A percentile compares a stretch with the other conserved stretches of the same genome.
Conservation (phyloP, 2,329 filamentous ascomycete genomes). For the Coleophoma cylindrospora region DNA sequence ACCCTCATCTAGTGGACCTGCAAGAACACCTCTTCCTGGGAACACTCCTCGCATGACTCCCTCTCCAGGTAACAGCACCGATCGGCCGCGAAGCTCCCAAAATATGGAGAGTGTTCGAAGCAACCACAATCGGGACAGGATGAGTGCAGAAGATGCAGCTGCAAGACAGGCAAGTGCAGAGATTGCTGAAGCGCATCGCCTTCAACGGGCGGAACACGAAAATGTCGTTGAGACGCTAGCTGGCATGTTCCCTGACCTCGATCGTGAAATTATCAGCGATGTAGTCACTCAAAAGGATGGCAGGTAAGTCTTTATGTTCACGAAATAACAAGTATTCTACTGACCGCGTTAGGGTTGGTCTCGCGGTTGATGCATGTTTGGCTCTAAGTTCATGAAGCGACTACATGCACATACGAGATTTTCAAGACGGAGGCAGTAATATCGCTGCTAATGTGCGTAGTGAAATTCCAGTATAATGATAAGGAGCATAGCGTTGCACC, state of each 20-base stretch:
- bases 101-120: conserved; percentile 13
- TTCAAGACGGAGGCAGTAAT: neutral
- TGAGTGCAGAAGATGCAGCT: conserved; percentile 80
- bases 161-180: conserved; percentile 89
- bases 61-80: conserved; percentile 19
- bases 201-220: conserved; percentile 79
- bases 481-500: neutral
- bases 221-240: conserved; percentile 91
- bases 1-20: conserved; percentile 26
- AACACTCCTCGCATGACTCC: conserved; percentile 31
- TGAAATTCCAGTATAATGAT: neutral
- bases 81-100: conserved; percentile 17
- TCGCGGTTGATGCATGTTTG: conserved; percentile 82
- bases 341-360: conserved; percentile 55
- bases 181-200: conserved; percentile 76
- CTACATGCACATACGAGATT: neutral
- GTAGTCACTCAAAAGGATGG: conserved; percentile 95
- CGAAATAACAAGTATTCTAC: no score
- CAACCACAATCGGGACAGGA: conserved; percentile 9
- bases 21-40: conserved; percentile 39
- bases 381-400: conserved; percentile 44
- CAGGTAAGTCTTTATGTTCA: conserved; percentile 52
- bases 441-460: neutral
- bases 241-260: conserved; percentile 95
- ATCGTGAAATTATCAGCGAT: conserved; percentile 92